A percentile compares a stretch with the other conserved stretches of the same genome.
Conservation (phyloP, 1,284 basidiomycete genomes). For the Ganoderma multipileum region DNA sequence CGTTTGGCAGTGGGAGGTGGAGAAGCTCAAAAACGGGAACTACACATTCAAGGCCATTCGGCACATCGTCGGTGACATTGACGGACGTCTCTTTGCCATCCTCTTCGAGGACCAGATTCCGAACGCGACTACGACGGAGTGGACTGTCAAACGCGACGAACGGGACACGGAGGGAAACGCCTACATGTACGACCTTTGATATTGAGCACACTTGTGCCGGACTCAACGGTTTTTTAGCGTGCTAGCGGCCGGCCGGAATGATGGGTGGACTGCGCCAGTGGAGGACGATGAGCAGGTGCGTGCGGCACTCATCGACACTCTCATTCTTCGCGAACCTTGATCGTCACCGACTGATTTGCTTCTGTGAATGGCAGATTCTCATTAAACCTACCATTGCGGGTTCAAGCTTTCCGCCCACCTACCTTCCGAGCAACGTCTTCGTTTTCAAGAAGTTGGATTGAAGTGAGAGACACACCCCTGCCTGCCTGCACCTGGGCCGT, state of each 20-base stretch:
- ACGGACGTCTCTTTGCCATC: background rate
- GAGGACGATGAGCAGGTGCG: background rate
- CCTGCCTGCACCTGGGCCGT: too few relatives aligned
- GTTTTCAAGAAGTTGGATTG: background rate
- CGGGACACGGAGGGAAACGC: background rate
- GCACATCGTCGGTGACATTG: background rate
- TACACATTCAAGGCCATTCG: background rate
- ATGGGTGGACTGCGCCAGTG: background rate
- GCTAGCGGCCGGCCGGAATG: background rate
- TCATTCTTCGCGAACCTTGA: background rate
- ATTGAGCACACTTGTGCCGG: too few relatives aligned
- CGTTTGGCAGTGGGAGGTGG: background rate
- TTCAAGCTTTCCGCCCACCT: background rate
- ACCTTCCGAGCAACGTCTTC: background rate
- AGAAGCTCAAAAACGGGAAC: background rate
- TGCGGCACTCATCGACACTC: background rate
- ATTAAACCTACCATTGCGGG: background rate
- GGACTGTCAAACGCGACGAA: background rate
- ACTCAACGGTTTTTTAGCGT: background rate
- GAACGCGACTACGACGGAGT: background rate
- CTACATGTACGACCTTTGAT: background rate
- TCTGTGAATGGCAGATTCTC: background rate
- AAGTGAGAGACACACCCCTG: background rate
- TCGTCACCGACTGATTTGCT: background rate
- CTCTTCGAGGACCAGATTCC: background rate